Evolutionary conservation across 1,284 basidiomycete species (phyloP).

Genomic region (Kwoniella shivajii): DNA sequence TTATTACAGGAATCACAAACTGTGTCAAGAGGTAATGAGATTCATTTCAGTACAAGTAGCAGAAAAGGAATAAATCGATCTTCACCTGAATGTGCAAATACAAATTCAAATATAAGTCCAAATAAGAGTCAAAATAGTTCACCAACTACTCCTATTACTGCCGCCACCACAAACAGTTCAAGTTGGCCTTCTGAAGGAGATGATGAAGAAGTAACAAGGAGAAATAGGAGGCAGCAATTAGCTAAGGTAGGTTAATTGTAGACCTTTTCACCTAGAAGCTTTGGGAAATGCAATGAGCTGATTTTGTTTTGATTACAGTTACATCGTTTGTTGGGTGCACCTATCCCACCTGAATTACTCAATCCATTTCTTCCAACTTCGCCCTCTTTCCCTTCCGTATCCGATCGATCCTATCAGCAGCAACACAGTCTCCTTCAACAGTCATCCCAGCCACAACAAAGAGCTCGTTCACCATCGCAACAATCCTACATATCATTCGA

Average conservation of each 20-base stretch:
- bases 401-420: neutral
- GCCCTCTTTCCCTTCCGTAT: neutral
- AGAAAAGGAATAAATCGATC: neutral
- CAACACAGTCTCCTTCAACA: neutral
- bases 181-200: constrained; percentile 1
- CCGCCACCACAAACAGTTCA: neutral
- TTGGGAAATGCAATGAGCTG: neutral
- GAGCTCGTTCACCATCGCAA: constrained; percentile 2
- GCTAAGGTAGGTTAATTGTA: constrained; percentile 24
- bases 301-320: constrained; percentile 16
- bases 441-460: neutral
- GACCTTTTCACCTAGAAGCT: neutral
- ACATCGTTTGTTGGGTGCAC: constrained; percentile 32
- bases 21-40: neutral
- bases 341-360: constrained; percentile 21
- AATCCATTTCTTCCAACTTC: constrained; percentile 2
- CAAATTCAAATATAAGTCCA: neutral
- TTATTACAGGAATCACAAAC: constrained; percentile 33
- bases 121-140: neutral
- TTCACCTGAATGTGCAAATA: neutral
- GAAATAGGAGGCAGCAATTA: constrained; percentile 27
- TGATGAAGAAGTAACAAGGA: constrained; percentile 23
- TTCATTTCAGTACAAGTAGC: neutral
- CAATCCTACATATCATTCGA: constrained; percentile 10
- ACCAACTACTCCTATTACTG: constrained; percentile 8